Percentiles rank a stretch among this genome's conserved stretches.
Conservation (phyloP, 2,329 filamentous ascomycete genomes). For the Teratosphaeria epicoccoides region DNA sequence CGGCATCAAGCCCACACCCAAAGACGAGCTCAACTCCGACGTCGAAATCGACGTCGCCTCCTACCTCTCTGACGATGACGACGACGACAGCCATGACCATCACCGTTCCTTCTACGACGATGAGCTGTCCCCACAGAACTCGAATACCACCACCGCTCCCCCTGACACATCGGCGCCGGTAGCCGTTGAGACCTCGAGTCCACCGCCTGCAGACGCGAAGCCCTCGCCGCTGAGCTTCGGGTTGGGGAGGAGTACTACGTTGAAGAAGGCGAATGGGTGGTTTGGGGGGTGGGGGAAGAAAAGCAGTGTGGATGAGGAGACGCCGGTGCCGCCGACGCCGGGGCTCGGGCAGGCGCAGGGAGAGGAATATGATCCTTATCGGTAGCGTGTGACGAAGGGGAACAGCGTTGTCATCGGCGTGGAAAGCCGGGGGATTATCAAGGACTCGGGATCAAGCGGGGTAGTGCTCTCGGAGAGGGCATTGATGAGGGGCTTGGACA, state of each 20-base stretch:
- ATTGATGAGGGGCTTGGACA: no score
- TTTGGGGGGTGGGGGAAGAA: slow-evolving; percentile 9
- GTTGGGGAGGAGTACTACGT: slow-evolving; percentile 5
- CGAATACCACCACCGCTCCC: not conserved
- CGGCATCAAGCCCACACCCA: slow-evolving; percentile 53
- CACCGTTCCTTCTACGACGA: slow-evolving; percentile 10
- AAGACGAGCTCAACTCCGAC: slow-evolving; percentile 5
- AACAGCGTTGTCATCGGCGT: no score
- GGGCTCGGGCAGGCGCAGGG: not conserved
- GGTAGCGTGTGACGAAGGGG: no score
- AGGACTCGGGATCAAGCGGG: no score
- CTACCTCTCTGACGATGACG: not conserved
- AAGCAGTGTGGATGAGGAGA: slow-evolving; percentile 5
- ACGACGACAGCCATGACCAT: not conserved
- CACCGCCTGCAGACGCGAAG: not conserved
- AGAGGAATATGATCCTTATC: slow-evolving; percentile 11
- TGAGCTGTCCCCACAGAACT: slow-evolving; percentile 1
- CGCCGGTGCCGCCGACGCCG: not conserved
- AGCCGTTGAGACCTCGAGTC: not conserved
- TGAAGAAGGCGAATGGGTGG: slow-evolving; percentile 7
- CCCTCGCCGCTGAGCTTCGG: slow-evolving; percentile 6
- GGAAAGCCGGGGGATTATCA: no score
- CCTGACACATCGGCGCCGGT: not conserved
- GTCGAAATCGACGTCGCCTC: slow-evolving; percentile 3
- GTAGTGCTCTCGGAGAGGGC: no score